Conservation (phyloP, 805 yeast genomes). For the Jamesozyma lodderae region DNA sequence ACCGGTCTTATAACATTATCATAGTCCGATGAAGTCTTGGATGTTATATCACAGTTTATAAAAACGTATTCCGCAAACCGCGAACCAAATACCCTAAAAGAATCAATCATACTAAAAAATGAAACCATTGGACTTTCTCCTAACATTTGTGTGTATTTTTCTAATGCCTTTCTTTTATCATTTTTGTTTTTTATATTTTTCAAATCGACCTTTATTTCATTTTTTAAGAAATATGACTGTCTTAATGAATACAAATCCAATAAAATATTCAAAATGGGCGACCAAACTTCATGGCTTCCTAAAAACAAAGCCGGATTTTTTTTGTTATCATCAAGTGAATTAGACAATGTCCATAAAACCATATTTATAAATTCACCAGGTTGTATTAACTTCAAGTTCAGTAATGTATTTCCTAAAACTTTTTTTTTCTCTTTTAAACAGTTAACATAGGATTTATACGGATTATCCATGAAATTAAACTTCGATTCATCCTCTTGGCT, state of each 20-base stretch:
- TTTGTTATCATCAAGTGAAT: slow-evolving; percentile 12
- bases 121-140: slow-evolving; percentile 17
- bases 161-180: neutral
- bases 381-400: slow-evolving; percentile 14
- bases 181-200: neutral
- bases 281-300: slow-evolving; percentile 21
- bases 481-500: neutral
- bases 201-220: slow-evolving; percentile 9
- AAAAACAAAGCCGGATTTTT: slow-evolving; percentile 5
- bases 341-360: slow-evolving; percentile 22
- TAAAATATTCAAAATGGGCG: slow-evolving; percentile 16
- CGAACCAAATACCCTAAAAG: slow-evolving; percentile 9
- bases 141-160: slow-evolving; percentile 10
- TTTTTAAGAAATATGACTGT: slow-evolving; percentile 18
- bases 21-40: neutral
- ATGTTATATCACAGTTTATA: slow-evolving; percentile 8
- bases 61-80: slow-evolving; percentile 18
- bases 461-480: slow-evolving; percentile 4
- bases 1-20: slow-evolving; percentile 9
- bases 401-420: slow-evolving; percentile 15
- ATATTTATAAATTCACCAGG: slow-evolving; percentile 22
- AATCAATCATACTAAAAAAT: slow-evolving; percentile 12
- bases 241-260: slow-evolving; percentile 18
- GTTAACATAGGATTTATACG: slow-evolving; percentile 21
- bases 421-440: slow-evolving; percentile 13